Conservation (phyloP, 2,329 filamentous ascomycete species). For the Amphichorda felina region DNA sequence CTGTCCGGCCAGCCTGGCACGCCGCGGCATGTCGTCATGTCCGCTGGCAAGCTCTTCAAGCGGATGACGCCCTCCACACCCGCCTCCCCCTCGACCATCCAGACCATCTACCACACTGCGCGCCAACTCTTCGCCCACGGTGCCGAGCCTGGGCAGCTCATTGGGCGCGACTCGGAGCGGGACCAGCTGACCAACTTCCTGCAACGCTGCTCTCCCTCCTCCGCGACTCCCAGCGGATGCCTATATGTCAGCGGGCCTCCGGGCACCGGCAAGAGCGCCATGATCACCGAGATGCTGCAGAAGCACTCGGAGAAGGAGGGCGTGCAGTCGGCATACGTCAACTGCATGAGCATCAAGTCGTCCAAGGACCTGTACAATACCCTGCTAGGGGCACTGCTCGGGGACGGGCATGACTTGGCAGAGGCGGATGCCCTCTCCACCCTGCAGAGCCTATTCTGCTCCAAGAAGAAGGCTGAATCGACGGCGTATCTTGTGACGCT, state of each 20-base stretch:
- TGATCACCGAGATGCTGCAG: slow-evolving; percentile 69
- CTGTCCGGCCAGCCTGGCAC: slow-evolving; percentile 62
- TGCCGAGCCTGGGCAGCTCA: slow-evolving; percentile 59
- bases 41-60: slow-evolving; percentile 62
- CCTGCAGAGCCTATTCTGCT: slow-evolving; percentile 60
- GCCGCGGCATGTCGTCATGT: slow-evolving; percentile 72
- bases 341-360: slow-evolving; percentile 93
- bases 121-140: slow-evolving; percentile 79
- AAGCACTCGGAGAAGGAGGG: slow-evolving; percentile 37
- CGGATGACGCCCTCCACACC: slow-evolving; percentile 70
- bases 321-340: slow-evolving; percentile 69
- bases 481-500: slow-evolving; percentile 71
- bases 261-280: slow-evolving; percentile 92
- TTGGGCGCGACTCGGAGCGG: slow-evolving; percentile 63
- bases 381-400: slow-evolving; percentile 57
- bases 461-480: slow-evolving; percentile 42
- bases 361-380: slow-evolving; percentile 77
- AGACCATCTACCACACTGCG: slow-evolving; percentile 77
- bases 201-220: slow-evolving; percentile 41
- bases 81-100: slow-evolving; percentile 52
- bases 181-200: slow-evolving; percentile 60
- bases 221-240: slow-evolving; percentile 54
- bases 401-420: slow-evolving; percentile 38
- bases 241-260: slow-evolving; percentile 93
- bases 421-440: slow-evolving; percentile 57